These are phyloP conservation scores for Ciborinia camelliae DNA, from an alignment of 2,329 filamentous ascomycete genomes.

Conservation along the genomic window DNA sequence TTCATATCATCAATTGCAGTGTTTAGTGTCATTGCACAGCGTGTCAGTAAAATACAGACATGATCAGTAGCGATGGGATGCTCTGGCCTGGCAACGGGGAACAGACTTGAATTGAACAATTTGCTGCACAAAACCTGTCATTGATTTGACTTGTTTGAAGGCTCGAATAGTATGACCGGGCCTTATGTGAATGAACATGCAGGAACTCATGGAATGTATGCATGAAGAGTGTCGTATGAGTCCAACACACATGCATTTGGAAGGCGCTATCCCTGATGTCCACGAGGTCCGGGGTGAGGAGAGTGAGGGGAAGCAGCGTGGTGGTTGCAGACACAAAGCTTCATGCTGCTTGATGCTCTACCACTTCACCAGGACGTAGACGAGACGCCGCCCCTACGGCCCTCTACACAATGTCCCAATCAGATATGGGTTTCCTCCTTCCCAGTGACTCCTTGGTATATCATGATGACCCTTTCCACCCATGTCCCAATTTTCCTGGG, in stretches of 20 bases:
- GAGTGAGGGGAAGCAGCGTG: neutral
- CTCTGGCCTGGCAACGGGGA: neutral
- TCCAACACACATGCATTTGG: neutral
- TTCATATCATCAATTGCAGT: constrained; percentile 96
- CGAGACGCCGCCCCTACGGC: neutral
- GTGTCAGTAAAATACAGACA: constrained; percentile 48
- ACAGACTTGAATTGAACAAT: neutral
- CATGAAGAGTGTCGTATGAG: neutral
- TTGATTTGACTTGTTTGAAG: neutral
- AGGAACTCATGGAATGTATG: neutral
- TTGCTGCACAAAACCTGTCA: neutral
- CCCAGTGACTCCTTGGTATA: constrained; percentile 1
- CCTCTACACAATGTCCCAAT: neutral
- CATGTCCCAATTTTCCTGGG: neutral
- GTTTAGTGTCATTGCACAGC: constrained; percentile 89
- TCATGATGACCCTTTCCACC: neutral
- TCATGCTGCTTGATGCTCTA: neutral
- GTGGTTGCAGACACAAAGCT: neutral
- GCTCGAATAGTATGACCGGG: neutral
- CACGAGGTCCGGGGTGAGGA: no score
- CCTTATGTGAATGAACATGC: neutral
- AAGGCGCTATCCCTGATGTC: neutral
- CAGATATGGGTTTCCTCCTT: neutral
- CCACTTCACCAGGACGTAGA: neutral
- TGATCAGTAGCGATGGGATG: constrained; percentile 17